Evolutionary conservation across 2,329 filamentous ascomycete species (phyloP).

Genomic region (Exophiala oligosperma): DNA sequence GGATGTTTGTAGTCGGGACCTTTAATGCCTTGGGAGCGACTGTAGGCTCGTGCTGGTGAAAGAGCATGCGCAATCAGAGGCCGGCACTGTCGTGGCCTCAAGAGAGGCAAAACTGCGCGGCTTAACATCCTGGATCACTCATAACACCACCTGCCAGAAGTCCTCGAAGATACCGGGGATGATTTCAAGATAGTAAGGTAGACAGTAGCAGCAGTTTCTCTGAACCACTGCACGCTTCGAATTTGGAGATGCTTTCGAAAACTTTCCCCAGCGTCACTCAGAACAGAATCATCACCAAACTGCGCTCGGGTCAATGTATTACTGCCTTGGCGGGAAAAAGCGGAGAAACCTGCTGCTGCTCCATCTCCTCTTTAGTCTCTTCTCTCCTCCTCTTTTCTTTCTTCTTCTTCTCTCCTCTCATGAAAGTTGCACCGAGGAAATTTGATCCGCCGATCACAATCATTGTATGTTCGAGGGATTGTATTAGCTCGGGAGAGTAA

Average conservation of each 20-base stretch:
- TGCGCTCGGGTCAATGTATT: background rate
- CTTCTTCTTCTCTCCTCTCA: slow-evolving; percentile 29
- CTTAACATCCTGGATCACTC: slow-evolving; percentile 41
- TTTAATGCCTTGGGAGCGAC: slow-evolving; percentile 37
- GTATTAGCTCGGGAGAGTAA: slow-evolving; percentile 55
- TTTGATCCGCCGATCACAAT: slow-evolving; percentile 58
- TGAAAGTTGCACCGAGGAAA: slow-evolving; percentile 62
- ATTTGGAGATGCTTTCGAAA: slow-evolving; percentile 5
- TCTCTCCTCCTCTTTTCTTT: slow-evolving; percentile 21
- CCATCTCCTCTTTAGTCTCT: slow-evolving; percentile 4
- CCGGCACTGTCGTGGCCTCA: slow-evolving; percentile 38
- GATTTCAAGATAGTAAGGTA: background rate
- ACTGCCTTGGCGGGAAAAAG: background rate
- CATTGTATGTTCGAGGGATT: slow-evolving; percentile 57
- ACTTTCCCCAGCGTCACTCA: background rate
- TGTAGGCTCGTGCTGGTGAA: slow-evolving; percentile 40
- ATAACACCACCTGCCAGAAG: slow-evolving; percentile 10
- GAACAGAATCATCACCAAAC: background rate
- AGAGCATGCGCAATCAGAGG: slow-evolving; percentile 37
- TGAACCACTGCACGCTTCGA: background rate
- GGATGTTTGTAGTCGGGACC: slow-evolving; percentile 28
- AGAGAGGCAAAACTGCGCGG: slow-evolving; percentile 45
- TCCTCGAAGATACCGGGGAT: background rate
- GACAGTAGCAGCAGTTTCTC: background rate
- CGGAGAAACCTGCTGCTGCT: background rate